Conservation (phyloP, 1,139 yeast species). For the Geotrichum citri-aurantii region DNA sequence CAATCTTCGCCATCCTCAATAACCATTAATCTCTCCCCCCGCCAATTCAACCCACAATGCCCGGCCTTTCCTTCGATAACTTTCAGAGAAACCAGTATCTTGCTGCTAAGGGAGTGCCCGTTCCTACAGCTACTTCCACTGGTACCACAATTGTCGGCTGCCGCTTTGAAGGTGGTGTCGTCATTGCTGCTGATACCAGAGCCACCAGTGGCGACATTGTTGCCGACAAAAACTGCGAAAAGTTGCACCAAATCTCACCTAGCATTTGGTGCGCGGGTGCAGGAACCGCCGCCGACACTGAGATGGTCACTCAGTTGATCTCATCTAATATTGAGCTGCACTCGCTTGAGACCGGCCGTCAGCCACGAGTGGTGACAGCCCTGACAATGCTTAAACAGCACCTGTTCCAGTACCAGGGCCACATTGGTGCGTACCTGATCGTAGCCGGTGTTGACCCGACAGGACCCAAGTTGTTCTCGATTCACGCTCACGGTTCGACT, state of each 20-base stretch:
- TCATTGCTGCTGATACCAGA: slow-evolving; percentile 97
- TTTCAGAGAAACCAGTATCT: slow-evolving; percentile 79
- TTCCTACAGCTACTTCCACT: slow-evolving; percentile 89
- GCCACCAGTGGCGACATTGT: slow-evolving; percentile 95
- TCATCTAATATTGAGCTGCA: slow-evolving; percentile 88
- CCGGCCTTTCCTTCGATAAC: slow-evolving; percentile 89
- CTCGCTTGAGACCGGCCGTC: slow-evolving; percentile 71
- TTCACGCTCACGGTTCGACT: slow-evolving; percentile 97
- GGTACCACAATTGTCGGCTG: slow-evolving; percentile 99
- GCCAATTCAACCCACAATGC: slow-evolving; percentile 44
- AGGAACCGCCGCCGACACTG: slow-evolving; percentile 99
- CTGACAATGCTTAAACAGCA: slow-evolving; percentile 92
- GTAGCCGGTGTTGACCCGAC: slow-evolving; percentile 97
- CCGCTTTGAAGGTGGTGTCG: slow-evolving; percentile 86
- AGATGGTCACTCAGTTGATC: slow-evolving; percentile 89
- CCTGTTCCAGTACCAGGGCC: slow-evolving; percentile 93
- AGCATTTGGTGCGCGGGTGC: slow-evolving; percentile 99
- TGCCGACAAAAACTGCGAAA: slow-evolving; percentile 97
- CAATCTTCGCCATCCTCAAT: background rate
- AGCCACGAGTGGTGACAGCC: slow-evolving; percentile 91
- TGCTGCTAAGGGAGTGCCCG: slow-evolving; percentile 62
- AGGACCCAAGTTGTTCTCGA: slow-evolving; percentile 85
- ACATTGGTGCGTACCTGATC: slow-evolving; percentile 91
- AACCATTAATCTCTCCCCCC: background rate
- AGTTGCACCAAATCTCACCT: slow-evolving; percentile 86